phyloP scores from a whole-genome alignment of 495 filamentous ascomycete species.

The Wilcoxina mikolae region DNA sequence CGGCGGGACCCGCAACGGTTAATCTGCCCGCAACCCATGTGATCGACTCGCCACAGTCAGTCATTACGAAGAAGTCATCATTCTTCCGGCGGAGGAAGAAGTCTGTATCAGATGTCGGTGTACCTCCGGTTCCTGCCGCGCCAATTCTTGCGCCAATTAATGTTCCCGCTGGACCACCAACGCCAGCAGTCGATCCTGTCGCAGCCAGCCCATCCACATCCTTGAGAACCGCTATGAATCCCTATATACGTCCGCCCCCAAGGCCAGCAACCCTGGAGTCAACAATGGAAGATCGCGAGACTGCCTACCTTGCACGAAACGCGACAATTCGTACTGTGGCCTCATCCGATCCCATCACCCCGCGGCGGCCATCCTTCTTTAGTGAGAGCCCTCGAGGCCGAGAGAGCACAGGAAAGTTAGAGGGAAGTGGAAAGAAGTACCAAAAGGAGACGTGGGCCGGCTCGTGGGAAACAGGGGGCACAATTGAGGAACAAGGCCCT shows the following conservation, averaged over 20 bases:
- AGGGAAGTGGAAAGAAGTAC: constrained; percentile 18
- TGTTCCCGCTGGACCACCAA: constrained; percentile 19
- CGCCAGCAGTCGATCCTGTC: constrained; percentile 30
- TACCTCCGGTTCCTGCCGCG: constrained; percentile 36
- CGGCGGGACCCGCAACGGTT: background rate
- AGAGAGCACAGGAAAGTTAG: constrained; percentile 16
- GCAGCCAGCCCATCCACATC: constrained; percentile 71
- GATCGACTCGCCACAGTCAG: constrained; percentile 33
- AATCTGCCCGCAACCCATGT: constrained; percentile 9
- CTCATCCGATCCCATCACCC: constrained; percentile 24
- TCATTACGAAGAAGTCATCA: constrained; percentile 62
- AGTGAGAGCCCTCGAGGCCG: constrained; percentile 22
- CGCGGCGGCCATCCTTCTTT: constrained; percentile 28
- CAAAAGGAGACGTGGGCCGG: constrained; percentile 20
- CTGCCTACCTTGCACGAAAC: constrained; percentile 16
- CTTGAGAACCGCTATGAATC: constrained; percentile 78
- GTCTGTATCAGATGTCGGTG: constrained; percentile 47
- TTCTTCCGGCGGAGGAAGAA: constrained; percentile 92
- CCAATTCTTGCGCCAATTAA: constrained; percentile 29
- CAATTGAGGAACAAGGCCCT: background rate
- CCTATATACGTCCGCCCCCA: constrained; percentile 43
- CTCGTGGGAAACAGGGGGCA: constrained; percentile 3
- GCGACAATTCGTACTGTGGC: constrained; percentile 28
- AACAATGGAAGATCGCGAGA: constrained; percentile 16
- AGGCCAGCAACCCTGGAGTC: constrained; percentile 14